Percentiles rank a stretch among this genome's conserved stretches.
phyloP scores from a whole-genome alignment of 176 grass and related monocot species.

The Lolium multiflorum region DNA sequence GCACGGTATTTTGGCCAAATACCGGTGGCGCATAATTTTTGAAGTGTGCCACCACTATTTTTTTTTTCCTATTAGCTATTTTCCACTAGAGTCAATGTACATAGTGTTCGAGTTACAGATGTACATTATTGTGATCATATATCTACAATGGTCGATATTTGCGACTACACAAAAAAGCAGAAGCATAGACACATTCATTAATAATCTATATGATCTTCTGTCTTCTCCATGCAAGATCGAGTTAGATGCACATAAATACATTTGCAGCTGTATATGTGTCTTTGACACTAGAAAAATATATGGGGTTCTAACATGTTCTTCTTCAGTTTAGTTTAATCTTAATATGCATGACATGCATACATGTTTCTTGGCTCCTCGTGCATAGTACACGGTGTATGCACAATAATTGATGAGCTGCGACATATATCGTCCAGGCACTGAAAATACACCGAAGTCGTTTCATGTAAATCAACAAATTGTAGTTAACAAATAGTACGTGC shows the following conservation, averaged over 20 bases:
- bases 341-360: background rate
- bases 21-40: too few relatives aligned
- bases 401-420: background rate
- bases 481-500: background rate
- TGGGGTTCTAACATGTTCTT: background rate
- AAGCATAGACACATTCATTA: too few relatives aligned
- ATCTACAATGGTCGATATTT: too few relatives aligned
- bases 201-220: too few relatives aligned
- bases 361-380: background rate
- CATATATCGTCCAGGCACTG: background rate
- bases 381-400: background rate
- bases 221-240: background rate
- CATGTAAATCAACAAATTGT: background rate
- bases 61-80: too few relatives aligned
- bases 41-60: too few relatives aligned
- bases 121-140: too few relatives aligned
- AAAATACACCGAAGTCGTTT: too few relatives aligned
- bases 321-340: background rate
- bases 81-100: too few relatives aligned
- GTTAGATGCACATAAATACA: background rate
- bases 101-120: too few relatives aligned
- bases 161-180: too few relatives aligned
- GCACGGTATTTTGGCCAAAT: too few relatives aligned
- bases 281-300: background rate
- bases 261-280: background rate